These are phyloP conservation scores for Debaryomycetaceae sp. DNA, from an alignment of 1,139 yeast species.

Conservation along the genomic window DNA sequence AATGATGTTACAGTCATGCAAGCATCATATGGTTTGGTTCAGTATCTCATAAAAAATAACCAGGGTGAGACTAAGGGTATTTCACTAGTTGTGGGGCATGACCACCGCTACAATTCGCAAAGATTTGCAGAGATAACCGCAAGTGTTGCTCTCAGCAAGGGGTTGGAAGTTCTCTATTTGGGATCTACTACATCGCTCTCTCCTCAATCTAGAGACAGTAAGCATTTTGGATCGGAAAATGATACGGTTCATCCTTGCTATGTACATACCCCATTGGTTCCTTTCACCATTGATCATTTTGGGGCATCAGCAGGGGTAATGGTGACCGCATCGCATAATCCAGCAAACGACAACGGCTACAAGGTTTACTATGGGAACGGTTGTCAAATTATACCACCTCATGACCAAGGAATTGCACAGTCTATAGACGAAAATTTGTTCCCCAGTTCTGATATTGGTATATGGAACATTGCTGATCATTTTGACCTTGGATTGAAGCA, in stretches of 20 bases:
- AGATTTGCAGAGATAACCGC: slow-evolving; percentile 80
- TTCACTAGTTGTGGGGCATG: slow-evolving; percentile 81
- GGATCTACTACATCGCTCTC: slow-evolving; percentile 37
- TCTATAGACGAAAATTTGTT: slow-evolving; percentile 56
- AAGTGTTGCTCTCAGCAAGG: slow-evolving; percentile 63
- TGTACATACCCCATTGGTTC: slow-evolving; percentile 91
- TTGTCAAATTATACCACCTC: slow-evolving; percentile 94
- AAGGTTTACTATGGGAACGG: slow-evolving; percentile 93
- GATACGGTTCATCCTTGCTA: slow-evolving; percentile 15
- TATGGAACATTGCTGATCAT: slow-evolving; percentile 47
- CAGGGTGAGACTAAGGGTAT: slow-evolving; percentile 8
- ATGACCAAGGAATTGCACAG: slow-evolving; percentile 69
- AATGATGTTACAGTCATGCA: slow-evolving; percentile 86
- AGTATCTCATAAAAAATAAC: slow-evolving; percentile 38
- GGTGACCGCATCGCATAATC: slow-evolving; percentile 97
- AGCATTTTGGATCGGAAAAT: neutral
- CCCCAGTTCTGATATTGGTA: slow-evolving; percentile 49
- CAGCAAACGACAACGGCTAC: slow-evolving; percentile 90
- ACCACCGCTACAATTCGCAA: slow-evolving; percentile 79
- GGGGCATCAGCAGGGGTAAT: slow-evolving; percentile 80
- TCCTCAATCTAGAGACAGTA: slow-evolving; percentile 19
- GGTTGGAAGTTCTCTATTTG: slow-evolving; percentile 66
- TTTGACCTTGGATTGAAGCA: slow-evolving; percentile 22
- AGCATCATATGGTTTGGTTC: slow-evolving; percentile 88
- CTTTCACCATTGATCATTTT: slow-evolving; percentile 69